These are phyloP conservation scores for Rhizopogon vulgaris DNA, from an alignment of 768 basidiomycete species.

Conservation along the genomic window DNA sequence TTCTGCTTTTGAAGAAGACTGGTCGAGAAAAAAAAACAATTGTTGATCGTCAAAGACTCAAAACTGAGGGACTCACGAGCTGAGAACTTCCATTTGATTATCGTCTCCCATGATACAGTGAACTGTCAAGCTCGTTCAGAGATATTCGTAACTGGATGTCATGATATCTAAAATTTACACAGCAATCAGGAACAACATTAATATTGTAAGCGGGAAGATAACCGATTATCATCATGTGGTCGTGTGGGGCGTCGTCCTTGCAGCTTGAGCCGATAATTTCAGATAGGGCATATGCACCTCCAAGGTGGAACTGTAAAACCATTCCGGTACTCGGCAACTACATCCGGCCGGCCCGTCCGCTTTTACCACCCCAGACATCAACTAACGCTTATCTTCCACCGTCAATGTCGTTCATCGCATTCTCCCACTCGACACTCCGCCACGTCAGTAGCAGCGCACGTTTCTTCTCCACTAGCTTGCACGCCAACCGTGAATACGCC, in stretches of 20 bases:
- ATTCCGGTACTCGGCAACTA: neutral
- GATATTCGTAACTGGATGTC: neutral
- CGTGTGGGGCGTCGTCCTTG: no score
- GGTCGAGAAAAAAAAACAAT: neutral
- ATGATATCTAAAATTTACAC: neutral
- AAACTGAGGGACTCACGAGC: neutral
- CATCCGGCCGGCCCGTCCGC: neutral
- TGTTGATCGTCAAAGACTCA: neutral
- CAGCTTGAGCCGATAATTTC: no score
- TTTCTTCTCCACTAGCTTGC: conserved; percentile 23
- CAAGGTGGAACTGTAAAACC: no score
- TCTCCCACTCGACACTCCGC: conserved; percentile 5
- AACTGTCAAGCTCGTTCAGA: neutral
- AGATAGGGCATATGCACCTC: no score
- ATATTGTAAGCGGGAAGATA: neutral
- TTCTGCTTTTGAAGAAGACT: neutral
- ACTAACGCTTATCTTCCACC: neutral
- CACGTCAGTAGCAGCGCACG: conserved; percentile 7
- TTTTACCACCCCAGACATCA: neutral
- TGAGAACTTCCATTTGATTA: neutral
- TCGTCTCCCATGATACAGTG: neutral
- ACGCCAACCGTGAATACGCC: conserved; percentile 37
- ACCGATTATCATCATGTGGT: neutral
- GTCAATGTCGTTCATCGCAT: conserved; percentile 13
- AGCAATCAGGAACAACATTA: neutral